phyloP scores from a whole-genome alignment of 2,329 filamentous ascomycete species.

The Colletotrichum karsti region DNA sequence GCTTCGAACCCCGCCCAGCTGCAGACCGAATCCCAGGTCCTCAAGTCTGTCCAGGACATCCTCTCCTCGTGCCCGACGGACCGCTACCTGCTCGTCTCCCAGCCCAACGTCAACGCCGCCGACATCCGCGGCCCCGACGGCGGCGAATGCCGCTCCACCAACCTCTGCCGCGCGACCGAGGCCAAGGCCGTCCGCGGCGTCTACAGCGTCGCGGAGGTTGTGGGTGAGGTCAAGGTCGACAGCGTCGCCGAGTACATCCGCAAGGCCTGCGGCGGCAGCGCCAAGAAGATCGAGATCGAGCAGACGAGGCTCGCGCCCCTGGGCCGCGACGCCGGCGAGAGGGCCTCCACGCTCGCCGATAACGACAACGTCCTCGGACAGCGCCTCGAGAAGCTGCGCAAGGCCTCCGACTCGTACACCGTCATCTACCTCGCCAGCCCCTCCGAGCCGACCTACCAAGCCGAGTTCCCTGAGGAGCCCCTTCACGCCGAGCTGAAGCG shows the following conservation, averaged over 20 bases:
- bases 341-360: conserved; percentile 54
- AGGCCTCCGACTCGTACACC: conserved; percentile 66
- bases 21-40: conserved; percentile 56
- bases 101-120: conserved; percentile 75
- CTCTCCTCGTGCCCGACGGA: conserved; percentile 76
- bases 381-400: conserved; percentile 48
- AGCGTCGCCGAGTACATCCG: conserved; percentile 54
- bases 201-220: conserved; percentile 65
- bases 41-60: conserved; percentile 53
- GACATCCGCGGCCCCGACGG: conserved; percentile 66
- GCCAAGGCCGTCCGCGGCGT: conserved; percentile 44
- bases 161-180: conserved; percentile 54
- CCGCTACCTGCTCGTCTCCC: conserved; percentile 80
- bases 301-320: conserved; percentile 51
- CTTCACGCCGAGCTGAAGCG: conserved; percentile 81
- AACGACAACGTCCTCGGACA: conserved; percentile 63
- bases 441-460: conserved; percentile 66
- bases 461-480: conserved; percentile 64
- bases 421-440: conserved; percentile 79
- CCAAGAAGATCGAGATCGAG: conserved; percentile 46
- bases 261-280: conserved; percentile 53
- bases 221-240: conserved; percentile 54
- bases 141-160: conserved; percentile 58
- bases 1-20: conserved; percentile 48
- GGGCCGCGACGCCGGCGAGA: conserved; percentile 38